These are phyloP conservation scores for Venturia nashicola DNA, from an alignment of 2,329 filamentous ascomycete species.

Conservation along the genomic window DNA sequence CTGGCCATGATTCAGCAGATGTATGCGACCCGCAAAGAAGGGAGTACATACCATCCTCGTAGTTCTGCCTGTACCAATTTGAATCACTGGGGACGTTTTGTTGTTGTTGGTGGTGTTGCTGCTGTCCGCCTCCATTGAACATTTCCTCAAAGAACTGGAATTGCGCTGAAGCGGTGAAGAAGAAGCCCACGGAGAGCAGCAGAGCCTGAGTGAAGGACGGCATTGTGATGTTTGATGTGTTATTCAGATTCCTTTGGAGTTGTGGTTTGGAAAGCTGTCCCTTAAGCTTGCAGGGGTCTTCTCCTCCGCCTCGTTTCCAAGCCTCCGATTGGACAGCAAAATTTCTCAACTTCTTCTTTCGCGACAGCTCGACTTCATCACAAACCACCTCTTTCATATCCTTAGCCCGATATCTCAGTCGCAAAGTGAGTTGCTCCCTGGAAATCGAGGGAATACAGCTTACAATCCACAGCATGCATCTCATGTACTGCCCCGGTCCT, in stretches of 20 bases:
- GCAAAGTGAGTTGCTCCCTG: constrained; percentile 6
- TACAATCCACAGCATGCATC: constrained; percentile 42
- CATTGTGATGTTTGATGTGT: neutral
- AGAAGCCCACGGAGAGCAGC: constrained; percentile 11
- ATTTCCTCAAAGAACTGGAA: constrained; percentile 98
- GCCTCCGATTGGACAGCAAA: constrained; percentile 5
- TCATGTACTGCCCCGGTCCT: constrained; percentile 76
- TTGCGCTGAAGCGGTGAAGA: constrained; percentile 38
- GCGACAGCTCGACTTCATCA: neutral
- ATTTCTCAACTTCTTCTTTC: neutral
- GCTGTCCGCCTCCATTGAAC: constrained; percentile 56
- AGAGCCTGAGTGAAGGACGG: neutral
- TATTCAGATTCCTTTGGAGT: neutral
- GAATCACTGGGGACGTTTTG: constrained; percentile 81
- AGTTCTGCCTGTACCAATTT: constrained; percentile 61
- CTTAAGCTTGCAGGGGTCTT: neutral
- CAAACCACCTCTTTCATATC: neutral
- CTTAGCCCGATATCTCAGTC: neutral
- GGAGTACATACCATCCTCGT: constrained; percentile 46
- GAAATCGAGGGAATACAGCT: constrained; percentile 13
- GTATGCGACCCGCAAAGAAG: neutral
- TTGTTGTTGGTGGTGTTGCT: constrained; percentile 43
- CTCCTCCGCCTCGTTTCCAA: neutral
- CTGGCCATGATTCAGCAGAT: constrained; percentile 27
- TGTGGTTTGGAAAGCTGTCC: neutral